A percentile compares a stretch with the other conserved stretches of the same genome.
phyloP scores from a whole-genome alignment of 1,284 basidiomycete species.

The Ustilago cynodontis region DNA sequence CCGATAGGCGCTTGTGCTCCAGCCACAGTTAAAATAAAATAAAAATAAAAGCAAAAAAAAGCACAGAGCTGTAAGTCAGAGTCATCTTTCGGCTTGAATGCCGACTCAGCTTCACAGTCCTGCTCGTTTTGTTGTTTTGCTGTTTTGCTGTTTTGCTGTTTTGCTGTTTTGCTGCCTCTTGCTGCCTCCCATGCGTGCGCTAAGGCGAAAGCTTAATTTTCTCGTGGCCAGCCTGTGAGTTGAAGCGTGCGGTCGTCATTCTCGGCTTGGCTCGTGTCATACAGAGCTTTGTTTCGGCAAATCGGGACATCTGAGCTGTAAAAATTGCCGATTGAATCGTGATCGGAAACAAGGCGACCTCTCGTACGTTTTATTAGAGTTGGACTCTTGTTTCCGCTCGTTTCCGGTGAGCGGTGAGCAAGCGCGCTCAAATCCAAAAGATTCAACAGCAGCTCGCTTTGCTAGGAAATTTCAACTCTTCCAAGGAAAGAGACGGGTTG shows the following conservation, averaged over 20 bases:
- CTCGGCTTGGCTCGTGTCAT: not conserved
- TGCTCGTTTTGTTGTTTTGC: not conserved
- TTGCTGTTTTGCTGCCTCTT: too few relatives aligned
- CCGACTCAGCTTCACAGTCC: slow-evolving; percentile 4
- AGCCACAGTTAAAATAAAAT: too few relatives aligned
- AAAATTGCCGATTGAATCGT: slow-evolving; percentile 10
- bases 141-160: too few relatives aligned
- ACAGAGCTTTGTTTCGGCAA: slow-evolving; percentile 2
- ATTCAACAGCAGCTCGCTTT: slow-evolving; percentile 9
- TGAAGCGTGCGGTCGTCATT: not conserved
- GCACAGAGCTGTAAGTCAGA: too few relatives aligned
- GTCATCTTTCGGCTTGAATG: slow-evolving; percentile 6
- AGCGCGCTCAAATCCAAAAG: not conserved
- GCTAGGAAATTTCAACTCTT: slow-evolving; percentile 9
- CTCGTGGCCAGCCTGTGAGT: not conserved
- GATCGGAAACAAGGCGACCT: slow-evolving; percentile 30
- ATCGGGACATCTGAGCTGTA: slow-evolving; percentile 1
- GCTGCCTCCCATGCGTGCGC: too few relatives aligned
- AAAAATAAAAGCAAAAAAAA: not conserved
- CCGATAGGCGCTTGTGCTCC: not conserved
- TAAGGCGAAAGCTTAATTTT: not conserved
- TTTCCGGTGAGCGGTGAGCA: slow-evolving; percentile 24
- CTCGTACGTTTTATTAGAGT: slow-evolving; percentile 19
- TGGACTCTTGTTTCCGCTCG: slow-evolving; percentile 16
- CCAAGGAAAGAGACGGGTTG: slow-evolving; percentile 25